Evolutionary conservation across 495 filamentous ascomycete genomes (phyloP), one percentile per base, ranked within the genome.

Genomic region (Hypoxylon subgilvum): DNA sequence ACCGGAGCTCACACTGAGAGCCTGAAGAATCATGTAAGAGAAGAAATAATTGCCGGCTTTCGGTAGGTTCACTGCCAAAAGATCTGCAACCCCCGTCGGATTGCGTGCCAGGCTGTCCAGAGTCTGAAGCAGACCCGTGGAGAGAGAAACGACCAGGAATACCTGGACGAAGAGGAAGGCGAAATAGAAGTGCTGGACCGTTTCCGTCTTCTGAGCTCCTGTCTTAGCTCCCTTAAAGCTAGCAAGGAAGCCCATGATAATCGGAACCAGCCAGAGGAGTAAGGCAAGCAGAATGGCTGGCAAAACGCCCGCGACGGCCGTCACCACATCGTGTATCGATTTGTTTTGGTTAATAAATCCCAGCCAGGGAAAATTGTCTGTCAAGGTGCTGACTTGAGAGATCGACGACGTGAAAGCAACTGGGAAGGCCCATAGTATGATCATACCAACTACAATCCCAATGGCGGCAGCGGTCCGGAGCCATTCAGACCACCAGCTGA

Each of bases 11-110:
- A 88, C 88, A 52, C 89, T 89, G 64, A 98, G 80, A 12, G 92
- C 90, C 68, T 97, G 95, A 14, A 98, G 84, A 69, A 97, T 86
- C 86, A 98, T 91, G 78, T 98, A 98, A 3, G 90, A 91, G 77
- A 97, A 97, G 77, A 97, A 98, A 73, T 96, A 97, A 68, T 97
- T 96, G 57, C 90, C 87, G 1, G 92, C 90, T 72, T 86, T 88
- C 31, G 94, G 94, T 30, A 98, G 79, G 61, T 93, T 93, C 22
- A 77, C 68, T 1, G 93, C 94, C 47, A 98, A 72, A n/a, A 90
- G 76, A 18, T 84, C 68, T 0, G 91, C 85, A 35, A 90, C 82
- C n/a, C 68, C 67, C 14, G 63, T 64, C 19, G 77, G 57, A 52
- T 91, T 74, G 9, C 83, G 75, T n/a, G 84, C 69, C 6, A 92